phyloP scores from a whole-genome alignment of 108 stramenopile species.

The Stephanodiscus triporus region DNA sequence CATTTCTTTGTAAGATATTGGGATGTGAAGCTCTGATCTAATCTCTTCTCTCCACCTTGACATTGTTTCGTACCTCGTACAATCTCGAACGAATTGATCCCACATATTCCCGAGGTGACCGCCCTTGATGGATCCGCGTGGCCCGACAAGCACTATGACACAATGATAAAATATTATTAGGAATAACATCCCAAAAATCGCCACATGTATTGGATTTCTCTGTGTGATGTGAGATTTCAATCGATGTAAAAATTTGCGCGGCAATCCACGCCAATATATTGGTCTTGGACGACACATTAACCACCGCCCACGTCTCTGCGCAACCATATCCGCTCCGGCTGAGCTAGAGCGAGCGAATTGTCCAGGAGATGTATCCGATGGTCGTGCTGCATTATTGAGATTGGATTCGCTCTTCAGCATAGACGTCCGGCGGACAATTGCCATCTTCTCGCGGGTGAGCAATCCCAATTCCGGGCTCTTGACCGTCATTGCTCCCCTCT shows the following conservation, averaged over 20 bases:
- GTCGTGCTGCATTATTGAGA: conserved; percentile 13
- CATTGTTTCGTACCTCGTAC: conserved; percentile 40
- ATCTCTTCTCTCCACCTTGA: conserved; percentile 42
- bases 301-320: conserved; percentile 1
- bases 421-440: conserved; percentile 27
- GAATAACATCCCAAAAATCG: conserved; percentile 3
- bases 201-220: conserved; percentile 15
- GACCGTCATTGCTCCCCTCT: no score
- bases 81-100: conserved; percentile 43
- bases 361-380: conserved; percentile 4
- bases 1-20: conserved; percentile 23
- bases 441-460: conserved; percentile 4
- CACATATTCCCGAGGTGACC: conserved; percentile 24
- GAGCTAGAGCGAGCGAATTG: neutral
- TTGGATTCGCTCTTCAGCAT: conserved; percentile 29
- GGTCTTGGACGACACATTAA: conserved; percentile 24
- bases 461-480: no score
- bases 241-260: conserved; percentile 5
- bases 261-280: neutral
- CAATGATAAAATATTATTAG: neutral
- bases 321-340: conserved; percentile 1
- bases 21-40: conserved; percentile 27
- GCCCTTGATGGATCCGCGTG: conserved; percentile 42
- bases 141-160: conserved; percentile 12
- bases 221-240: conserved; percentile 9